Conservation (phyloP, 169 alveolate species). For the Ichthyophthirius multifiliis region DNA sequence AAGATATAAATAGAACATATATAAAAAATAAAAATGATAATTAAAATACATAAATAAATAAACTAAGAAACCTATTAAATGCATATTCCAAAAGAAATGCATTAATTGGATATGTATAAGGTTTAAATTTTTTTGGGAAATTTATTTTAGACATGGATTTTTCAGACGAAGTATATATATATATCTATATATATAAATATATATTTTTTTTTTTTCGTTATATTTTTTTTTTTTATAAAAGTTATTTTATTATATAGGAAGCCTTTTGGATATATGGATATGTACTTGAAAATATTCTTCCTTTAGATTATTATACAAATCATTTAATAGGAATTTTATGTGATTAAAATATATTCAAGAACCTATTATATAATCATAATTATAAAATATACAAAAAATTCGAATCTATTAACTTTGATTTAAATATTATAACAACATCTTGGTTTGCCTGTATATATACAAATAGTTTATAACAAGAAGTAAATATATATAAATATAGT, state of each 20-base stretch:
- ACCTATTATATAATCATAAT: not conserved
- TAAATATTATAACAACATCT: not conserved
- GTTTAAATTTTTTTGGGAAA: not conserved
- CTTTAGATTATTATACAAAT: not conserved
- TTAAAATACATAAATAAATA: not conserved
- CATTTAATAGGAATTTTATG: not conserved
- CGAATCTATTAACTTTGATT: not conserved
- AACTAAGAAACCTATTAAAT: not conserved
- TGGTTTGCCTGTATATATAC: constrained; percentile 9
- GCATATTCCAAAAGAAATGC: not conserved
- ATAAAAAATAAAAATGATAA: not conserved
- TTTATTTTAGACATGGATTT: not conserved
- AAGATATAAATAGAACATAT: not conserved
- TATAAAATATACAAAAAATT: not conserved
- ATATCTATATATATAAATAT: not conserved
- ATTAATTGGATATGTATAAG: constrained; percentile 9
- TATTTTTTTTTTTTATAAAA: not conserved
- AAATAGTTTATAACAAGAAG: not conserved
- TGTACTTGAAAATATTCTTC: constrained; percentile 3
- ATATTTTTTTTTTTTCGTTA: too few relatives aligned
- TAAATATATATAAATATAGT: not conserved
- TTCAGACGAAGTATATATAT: not conserved
- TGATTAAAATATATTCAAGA: not conserved
- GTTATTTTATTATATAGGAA: not conserved
- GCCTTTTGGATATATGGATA: constrained; percentile 8